phyloP scores from a whole-genome alignment of 306 rosid species.

The Vigna angularis region DNA sequence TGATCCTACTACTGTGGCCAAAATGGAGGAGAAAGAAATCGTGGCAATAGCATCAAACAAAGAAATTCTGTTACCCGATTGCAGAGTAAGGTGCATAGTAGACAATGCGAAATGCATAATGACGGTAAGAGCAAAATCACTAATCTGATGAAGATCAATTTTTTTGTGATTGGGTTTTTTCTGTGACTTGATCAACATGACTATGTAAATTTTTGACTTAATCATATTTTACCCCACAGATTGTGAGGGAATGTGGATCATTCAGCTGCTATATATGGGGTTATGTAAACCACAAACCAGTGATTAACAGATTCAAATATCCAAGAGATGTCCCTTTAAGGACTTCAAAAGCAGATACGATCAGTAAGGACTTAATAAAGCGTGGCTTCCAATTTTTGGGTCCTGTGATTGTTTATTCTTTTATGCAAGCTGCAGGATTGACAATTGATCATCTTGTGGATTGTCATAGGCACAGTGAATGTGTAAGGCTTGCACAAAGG shows the following conservation, averaged over 20 bases:
- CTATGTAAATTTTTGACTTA: not conserved
- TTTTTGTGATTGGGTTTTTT: not conserved
- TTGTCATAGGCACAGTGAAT: slow-evolving; percentile 75
- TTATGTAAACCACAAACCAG: slow-evolving; percentile 79
- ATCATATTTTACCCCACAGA: slow-evolving; percentile 48
- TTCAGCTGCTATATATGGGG: slow-evolving; percentile 94
- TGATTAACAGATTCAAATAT: slow-evolving; percentile 65
- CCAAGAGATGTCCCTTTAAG: slow-evolving; percentile 90
- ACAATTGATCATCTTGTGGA: slow-evolving; percentile 89
- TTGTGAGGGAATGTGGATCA: slow-evolving; percentile 79
- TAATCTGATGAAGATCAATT: not conserved
- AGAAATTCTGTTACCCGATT: slow-evolving; percentile 63
- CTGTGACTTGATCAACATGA: not conserved
- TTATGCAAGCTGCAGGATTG: slow-evolving; percentile 96
- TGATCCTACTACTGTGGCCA: slow-evolving; percentile 76
- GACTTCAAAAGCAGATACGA: slow-evolving; percentile 78
- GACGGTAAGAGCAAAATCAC: slow-evolving; percentile 63
- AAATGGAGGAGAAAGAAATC: slow-evolving; percentile 91
- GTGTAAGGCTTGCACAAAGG: slow-evolving; percentile 86
- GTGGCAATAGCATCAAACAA: slow-evolving; percentile 75
- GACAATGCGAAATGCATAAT: slow-evolving; percentile 86
- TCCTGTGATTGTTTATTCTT: slow-evolving; percentile 90
- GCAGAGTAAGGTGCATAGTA: slow-evolving; percentile 84
- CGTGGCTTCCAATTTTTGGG: slow-evolving; percentile 82
- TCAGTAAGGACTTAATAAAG: slow-evolving; percentile 82